phyloP scores from a whole-genome alignment of 768 basidiomycete genomes.

The Termitomyces sp. region DNA sequence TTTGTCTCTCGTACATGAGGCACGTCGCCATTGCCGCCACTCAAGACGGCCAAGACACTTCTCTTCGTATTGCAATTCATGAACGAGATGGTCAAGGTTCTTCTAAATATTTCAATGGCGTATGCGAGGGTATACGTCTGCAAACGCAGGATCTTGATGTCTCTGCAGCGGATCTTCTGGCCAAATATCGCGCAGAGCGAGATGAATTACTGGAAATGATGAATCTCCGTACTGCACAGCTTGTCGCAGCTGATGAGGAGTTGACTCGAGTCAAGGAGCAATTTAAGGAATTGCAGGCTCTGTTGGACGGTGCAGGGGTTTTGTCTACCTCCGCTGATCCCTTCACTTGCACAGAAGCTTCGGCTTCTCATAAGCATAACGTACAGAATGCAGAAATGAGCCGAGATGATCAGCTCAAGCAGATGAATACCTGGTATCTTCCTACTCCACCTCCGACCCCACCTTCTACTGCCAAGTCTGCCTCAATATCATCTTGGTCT shows the following conservation, averaged over 20 bases:
- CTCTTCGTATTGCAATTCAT: slow-evolving; percentile 10
- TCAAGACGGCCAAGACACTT: slow-evolving; percentile 3
- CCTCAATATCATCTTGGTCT: neutral
- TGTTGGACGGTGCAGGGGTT: neutral
- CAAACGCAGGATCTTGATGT: slow-evolving; percentile 4
- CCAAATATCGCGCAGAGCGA: slow-evolving; percentile 14
- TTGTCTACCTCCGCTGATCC: neutral
- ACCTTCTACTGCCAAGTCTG: neutral
- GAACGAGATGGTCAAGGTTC: slow-evolving; percentile 9
- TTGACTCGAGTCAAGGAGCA: slow-evolving; percentile 16
- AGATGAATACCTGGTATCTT: neutral
- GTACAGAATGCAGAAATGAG: neutral
- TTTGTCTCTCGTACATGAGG: slow-evolving; percentile 12
- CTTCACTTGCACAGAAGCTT: neutral
- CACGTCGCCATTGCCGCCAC: slow-evolving; percentile 10
- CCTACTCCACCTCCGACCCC: neutral
- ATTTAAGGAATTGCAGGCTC: slow-evolving; percentile 14
- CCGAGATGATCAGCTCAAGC: neutral
- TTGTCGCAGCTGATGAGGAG: slow-evolving; percentile 13
- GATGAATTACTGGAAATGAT: slow-evolving; percentile 13
- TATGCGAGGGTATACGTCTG: slow-evolving; percentile 12
- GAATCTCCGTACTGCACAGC: slow-evolving; percentile 7
- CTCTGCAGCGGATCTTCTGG: slow-evolving; percentile 7
- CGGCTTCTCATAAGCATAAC: neutral
- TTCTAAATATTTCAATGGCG: slow-evolving; percentile 9